Evolutionary conservation across 805 yeast species (phyloP).

Genomic region (Lipomyces orientalis): DNA sequence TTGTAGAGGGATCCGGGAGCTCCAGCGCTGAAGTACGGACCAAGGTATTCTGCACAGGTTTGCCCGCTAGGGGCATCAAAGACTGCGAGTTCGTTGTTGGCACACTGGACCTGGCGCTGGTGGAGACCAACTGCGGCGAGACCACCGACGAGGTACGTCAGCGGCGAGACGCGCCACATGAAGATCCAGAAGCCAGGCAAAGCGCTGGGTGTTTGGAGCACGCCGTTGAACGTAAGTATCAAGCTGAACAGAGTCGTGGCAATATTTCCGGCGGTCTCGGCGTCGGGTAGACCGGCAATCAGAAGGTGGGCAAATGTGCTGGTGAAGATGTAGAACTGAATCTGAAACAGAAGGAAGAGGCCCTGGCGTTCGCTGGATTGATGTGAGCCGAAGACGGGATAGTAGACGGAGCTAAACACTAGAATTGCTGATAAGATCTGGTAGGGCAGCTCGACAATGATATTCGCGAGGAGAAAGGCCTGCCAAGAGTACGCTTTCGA

Average conservation of each 20-base stretch:
- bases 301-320: conserved; percentile 60
- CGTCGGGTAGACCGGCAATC: conserved; percentile 64
- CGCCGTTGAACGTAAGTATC: conserved; percentile 70
- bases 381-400: conserved; percentile 52
- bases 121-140: conserved; percentile 57
- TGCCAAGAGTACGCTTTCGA: conserved; percentile 78
- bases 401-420: conserved; percentile 59
- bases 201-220: conserved; percentile 57
- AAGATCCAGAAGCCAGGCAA: conserved; percentile 87
- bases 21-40: not conserved
- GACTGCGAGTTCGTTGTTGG: conserved; percentile 54
- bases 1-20: conserved; percentile 4
- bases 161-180: conserved; percentile 75
- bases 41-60: conserved; percentile 63
- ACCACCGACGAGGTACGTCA: conserved; percentile 69
- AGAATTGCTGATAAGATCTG: conserved; percentile 56
- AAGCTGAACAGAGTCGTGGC: conserved; percentile 62
- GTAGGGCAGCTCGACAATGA: conserved; percentile 65
- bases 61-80: conserved; percentile 61
- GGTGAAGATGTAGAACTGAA: conserved; percentile 58
- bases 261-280: conserved; percentile 69
- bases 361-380: conserved; percentile 47
- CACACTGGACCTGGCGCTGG: conserved; percentile 58
- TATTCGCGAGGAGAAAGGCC: conserved; percentile 54
- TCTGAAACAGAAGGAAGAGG: conserved; percentile 56